These are phyloP conservation scores for Vitis hybrid DNA, from an alignment of 177 flowering plant species.

Conservation along the genomic window DNA sequence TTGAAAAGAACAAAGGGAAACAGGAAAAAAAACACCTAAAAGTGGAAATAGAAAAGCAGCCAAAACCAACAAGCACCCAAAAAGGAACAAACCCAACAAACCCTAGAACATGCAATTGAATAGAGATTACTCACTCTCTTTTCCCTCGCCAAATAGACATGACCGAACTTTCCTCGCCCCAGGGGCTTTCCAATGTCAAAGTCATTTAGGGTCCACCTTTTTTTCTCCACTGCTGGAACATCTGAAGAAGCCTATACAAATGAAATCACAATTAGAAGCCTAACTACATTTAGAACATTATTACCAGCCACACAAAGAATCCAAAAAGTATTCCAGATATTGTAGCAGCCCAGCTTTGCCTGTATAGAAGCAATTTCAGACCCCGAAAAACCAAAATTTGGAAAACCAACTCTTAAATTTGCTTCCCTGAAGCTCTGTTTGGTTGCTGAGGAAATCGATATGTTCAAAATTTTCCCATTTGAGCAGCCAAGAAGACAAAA, in stretches of 20 bases:
- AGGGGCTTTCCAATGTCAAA: conserved; percentile 97
- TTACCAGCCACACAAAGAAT: background rate
- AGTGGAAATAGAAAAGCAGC: background rate
- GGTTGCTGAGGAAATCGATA: background rate
- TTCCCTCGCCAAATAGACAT: conserved; percentile 91
- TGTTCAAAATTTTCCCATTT: too few species aligned
- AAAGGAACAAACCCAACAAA: background rate
- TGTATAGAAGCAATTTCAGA: too few species aligned
- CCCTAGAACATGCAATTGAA: background rate
- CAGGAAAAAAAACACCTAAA: too few species aligned
- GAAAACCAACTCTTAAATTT: too few species aligned
- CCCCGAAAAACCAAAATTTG: too few species aligned
- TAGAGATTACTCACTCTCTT: conserved; percentile 57
- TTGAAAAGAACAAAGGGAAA: too few species aligned
- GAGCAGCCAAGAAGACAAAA: too few species aligned
- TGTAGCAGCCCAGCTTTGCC: too few species aligned
- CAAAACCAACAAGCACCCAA: background rate
- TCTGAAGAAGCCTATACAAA: conserved; percentile 44
- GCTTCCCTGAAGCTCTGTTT: too few species aligned
- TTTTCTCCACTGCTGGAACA: conserved; percentile 51
- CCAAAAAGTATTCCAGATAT: background rate
- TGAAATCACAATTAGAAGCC: conserved; percentile 3
- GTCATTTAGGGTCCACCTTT: conserved; percentile 82
- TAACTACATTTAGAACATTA: background rate
- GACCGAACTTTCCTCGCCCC: conserved; percentile 95